These are phyloP conservation scores for Plectosphaerella cucumerina DNA, from an alignment of 2,329 filamentous ascomycete species.

Conservation along the genomic window DNA sequence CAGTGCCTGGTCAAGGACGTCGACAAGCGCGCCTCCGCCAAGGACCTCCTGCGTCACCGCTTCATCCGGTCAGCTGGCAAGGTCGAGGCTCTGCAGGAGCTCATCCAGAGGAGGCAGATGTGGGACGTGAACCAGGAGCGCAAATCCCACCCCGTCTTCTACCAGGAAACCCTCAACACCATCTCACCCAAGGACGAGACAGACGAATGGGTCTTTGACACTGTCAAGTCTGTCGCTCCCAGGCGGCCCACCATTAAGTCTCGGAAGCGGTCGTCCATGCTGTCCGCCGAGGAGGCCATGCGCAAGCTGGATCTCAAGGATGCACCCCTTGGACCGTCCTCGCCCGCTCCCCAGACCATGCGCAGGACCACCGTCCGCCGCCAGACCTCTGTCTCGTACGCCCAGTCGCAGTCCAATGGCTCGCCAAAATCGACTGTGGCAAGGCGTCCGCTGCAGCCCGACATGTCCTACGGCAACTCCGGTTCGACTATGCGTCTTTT, in stretches of 20 bases:
- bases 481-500: conserved; percentile 91
- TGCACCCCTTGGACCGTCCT: conserved; percentile 52
- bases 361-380: conserved; percentile 54
- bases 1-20: conserved; percentile 91
- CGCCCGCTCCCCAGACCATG: conserved; percentile 51
- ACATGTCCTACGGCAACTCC: conserved; percentile 91
- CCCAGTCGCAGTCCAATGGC: conserved; percentile 26
- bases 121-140: conserved; percentile 72
- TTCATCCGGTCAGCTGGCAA: conserved; percentile 88
- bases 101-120: conserved; percentile 78
- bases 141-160: conserved; percentile 73
- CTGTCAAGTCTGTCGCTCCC: conserved; percentile 69
- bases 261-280: conserved; percentile 53
- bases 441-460: conserved; percentile 78
- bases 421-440: conserved; percentile 40
- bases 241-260: conserved; percentile 49
- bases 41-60: conserved; percentile 79
- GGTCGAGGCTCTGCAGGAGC: conserved; percentile 79
- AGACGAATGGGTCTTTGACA: conserved; percentile 95
- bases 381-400: conserved; percentile 37
- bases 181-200: conserved; percentile 64
- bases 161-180: conserved; percentile 83
- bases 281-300: conserved; percentile 56
- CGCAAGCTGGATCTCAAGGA: conserved; percentile 59
- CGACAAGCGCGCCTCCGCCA: conserved; percentile 77